Base-by-base conservation (phyloP, 1,284 basidiomycete genomes). In the Tylopilus sp. region DNA sequence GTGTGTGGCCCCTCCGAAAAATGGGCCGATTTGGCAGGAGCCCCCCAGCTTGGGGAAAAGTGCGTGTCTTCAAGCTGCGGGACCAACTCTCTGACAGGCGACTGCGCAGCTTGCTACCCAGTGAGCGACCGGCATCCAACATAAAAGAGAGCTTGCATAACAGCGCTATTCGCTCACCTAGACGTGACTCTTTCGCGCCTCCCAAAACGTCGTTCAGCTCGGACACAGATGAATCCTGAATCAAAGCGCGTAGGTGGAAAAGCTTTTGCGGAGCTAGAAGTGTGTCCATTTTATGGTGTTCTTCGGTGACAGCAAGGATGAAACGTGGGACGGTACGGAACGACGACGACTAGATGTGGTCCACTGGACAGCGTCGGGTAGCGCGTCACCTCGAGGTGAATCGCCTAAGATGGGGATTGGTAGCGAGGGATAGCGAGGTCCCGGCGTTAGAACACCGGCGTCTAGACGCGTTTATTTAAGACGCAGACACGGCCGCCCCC, bases 141-240 rank as follows among this genome's bases (percentile, higher is more conserved):
- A 19, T 34, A 16, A 1, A 23, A 23, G 21, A 23, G 6, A 3
- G 21, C 6, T 23, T 23, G 21, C 21, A 23, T 23, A 23, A 23
- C 21, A 23, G 0, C 11, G 18, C 9, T 19, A 13, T 5, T 12
- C n/a, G 2, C 59, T 52, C 18, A 63, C 62, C 58, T 56, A 34
- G 16, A 7, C 10, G 40, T 13, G 25, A 6, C 12, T 25, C 47
- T 18, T 31, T 45, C 10, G 38, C 3, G 6, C 21, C 44, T 30
- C 40, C 19, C 5, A 21, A 6, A 16, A 26, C 9, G 26, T 41
- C 38, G 6, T 26, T 2, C 2, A 40, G 28, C 12, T 3, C 21
- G 21, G 44, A 43, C 16, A 26, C 13, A 5, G 40, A 16, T 6
- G 43, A 9, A 23, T 48, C 36, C 13, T 41, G 42, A 30, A 41